Conservation (phyloP, 1,139 yeast species). For the Geotrichum phurueaensis region DNA sequence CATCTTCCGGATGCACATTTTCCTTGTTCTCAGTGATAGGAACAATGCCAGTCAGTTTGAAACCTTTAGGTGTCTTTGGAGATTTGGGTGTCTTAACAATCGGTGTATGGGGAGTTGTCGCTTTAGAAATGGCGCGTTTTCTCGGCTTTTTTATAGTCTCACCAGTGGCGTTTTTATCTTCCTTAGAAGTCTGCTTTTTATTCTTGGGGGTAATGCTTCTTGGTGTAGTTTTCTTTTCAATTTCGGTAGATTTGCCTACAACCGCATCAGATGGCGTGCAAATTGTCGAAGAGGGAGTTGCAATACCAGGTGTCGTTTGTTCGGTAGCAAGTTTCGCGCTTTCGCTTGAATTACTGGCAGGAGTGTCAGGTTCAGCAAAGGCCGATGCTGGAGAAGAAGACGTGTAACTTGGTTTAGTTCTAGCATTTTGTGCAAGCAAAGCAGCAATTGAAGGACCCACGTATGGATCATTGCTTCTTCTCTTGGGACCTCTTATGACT, state of each 20-base stretch:
- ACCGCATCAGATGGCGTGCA: not conserved
- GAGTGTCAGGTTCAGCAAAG: not conserved
- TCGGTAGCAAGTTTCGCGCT: not conserved
- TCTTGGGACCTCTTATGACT: not conserved
- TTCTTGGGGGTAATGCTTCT: not conserved
- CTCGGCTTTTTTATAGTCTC: not conserved
- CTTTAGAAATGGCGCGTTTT: not conserved
- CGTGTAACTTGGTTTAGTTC: not conserved
- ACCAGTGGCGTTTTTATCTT: not conserved
- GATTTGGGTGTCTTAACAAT: not conserved
- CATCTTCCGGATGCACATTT: not conserved
- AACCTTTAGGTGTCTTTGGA: not conserved
- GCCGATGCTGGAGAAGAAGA: not conserved
- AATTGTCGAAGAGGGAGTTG: not conserved
- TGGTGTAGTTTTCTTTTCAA: not conserved
- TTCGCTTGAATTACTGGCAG: not conserved
- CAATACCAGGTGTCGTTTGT: not conserved
- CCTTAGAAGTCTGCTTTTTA: not conserved
- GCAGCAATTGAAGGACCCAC: constrained; percentile 10
- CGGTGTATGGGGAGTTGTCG: not conserved
- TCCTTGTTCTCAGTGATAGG: not conserved
- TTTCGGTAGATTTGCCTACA: not conserved
- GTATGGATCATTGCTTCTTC: not conserved
- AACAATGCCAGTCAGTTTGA: not conserved
- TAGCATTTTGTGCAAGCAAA: constrained; percentile 10